Base-by-base conservation (phyloP, 441 rosid species). In the Pelargonium australe region DNA sequence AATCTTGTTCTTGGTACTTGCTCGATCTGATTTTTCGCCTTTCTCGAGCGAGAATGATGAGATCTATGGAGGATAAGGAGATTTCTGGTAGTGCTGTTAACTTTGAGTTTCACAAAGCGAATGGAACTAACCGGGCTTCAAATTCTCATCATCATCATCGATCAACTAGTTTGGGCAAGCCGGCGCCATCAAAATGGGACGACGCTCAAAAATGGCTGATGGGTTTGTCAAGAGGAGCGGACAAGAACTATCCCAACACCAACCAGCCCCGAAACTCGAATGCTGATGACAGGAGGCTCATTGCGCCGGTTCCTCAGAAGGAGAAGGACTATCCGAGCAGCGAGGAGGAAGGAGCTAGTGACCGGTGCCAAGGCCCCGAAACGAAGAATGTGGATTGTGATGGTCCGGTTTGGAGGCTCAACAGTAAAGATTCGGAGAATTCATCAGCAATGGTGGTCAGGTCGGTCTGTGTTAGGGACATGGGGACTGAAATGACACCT, bases 401-500 rank as follows among this genome's bases (percentile, higher is more conserved):
- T 34, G 90, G 79, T 66, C 77, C 95, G 3, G 57, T 78, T 51
- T 88, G 95, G 96, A 77, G 86, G 71, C 75, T 85, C 43, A 77
- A 84, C 75, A 81, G 77, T 58, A 31, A 31, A 31, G 37, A 31
- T 31, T 31, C 37, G 37, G 37, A 31, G 37, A 31, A 31, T 31
- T 47, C 67, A 12, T 53, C 16, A 20, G 51, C 84, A 43, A 66
- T 86, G 23, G 80, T 65, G 63, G 79, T 84, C 73, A 75, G 94
- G 80, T 88, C 96, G 12, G 79, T 94, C 0, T 86, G 92, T 72
- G 90, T 94, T 67, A 84, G 96, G 68, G 97, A 94, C 62, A 94
- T 89, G 96, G 97, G 99, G 67, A 95, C 97, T 17, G 99, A 95
- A 81, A 95, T 95, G 99, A 91, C 97, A 67, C 97, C 95, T 0